Base-by-base conservation (phyloP, 2,329 filamentous ascomycete genomes). In the Hypoxylon sp. region DNA sequence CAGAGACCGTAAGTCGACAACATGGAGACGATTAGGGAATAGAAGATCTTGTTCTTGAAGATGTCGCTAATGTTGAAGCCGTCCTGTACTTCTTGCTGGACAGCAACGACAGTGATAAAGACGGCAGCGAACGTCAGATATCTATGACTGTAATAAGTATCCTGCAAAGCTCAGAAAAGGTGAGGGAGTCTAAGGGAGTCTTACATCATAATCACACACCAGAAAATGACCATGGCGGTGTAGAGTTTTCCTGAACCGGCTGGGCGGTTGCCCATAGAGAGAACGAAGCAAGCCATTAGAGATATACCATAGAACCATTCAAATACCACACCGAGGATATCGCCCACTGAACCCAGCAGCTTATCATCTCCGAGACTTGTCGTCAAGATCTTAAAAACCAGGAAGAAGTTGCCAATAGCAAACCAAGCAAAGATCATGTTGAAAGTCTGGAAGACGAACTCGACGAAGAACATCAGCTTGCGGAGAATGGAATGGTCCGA, bases 341-440 rank as follows among this genome's bases (percentile, higher is more conserved):
- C 85, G 50, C 95, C 95, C 8, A 86, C 86, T 3, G 83, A 87
- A 45, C 92, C 91, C 1, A 97, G 83, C 21, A 97, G 82, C 26
- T 83, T 75, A 0, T 78, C 68, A 21, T 84, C 82, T 41, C 91
- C 89, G 64, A 99, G 80, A 69, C 93, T 97, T 9, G 87, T 89
- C 1, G 94, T 98, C 64, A 99, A 80, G 72, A 99, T 98, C 75
- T 93, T 93, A 81, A 99, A 99, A 67, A 99, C 94, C 71, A 99
- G 79, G 84, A 98, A 99, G 83, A 99, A 99, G 79, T 99, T 99
- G 72, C 95, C 90, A 71, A 98, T 95, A 69, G 90, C 92, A 73
- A 99, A 98, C 95, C 95, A 99, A 49, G 95, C 93, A 74, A 98
- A 99, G 71, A 99, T 84, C 91, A 98, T 97, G 81, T 91, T 96